Evolutionary conservation across 768 basidiomycete genomes (phyloP), one percentile per base, ranked within the genome.

Genomic region (Serendipita indica): DNA sequence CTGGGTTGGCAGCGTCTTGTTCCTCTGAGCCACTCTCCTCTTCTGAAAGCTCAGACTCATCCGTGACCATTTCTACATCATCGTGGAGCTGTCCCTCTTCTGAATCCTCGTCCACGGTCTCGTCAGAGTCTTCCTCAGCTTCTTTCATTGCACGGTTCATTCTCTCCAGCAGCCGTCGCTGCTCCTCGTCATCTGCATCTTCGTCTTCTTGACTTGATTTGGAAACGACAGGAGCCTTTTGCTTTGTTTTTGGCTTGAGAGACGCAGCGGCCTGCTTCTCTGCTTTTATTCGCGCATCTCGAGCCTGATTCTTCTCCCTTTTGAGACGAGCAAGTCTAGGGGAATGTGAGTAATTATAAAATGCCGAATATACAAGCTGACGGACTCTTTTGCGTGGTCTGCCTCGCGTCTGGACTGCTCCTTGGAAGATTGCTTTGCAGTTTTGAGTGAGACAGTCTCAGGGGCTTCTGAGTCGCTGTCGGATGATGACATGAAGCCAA

Each of bases 401-500:
- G 22, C 25, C 30, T 28, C 4, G 3, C 32, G 25, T 18, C n/a
- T 54, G 25, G 22, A n/a, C 25, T 54, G 49, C 25, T 33, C 25
- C 49, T 27, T 54, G 16, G 49, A 54, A 4, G 22, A n/a, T 18
- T 20, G 16, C n/a, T 2, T 54, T 16, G 49, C 49, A 54, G 49
- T 7, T 1, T 30, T 54, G 12, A 54, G 22, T 7, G 22, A 28
- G 30, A 54, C n/a, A 2, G 30, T 30, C 25, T 54, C 49, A 1
- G 49, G 49, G 10, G 22, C 49, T 12, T 54, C 41, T 5, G 41
- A 43, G 5, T n/a, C 49, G 32, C 49, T 54, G 22, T 54, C 49
- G 32, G 49, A 25, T 28, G 49, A 54, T 28, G 49, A 54, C 49
- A 54, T 54, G 10, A n/a, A 16, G 49, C n/a, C 25, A n/a, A 54